These are phyloP conservation scores for carrot (Daucus carota) DNA, from an alignment of 129 eudicot genomes.

Conservation along the genomic window DNA sequence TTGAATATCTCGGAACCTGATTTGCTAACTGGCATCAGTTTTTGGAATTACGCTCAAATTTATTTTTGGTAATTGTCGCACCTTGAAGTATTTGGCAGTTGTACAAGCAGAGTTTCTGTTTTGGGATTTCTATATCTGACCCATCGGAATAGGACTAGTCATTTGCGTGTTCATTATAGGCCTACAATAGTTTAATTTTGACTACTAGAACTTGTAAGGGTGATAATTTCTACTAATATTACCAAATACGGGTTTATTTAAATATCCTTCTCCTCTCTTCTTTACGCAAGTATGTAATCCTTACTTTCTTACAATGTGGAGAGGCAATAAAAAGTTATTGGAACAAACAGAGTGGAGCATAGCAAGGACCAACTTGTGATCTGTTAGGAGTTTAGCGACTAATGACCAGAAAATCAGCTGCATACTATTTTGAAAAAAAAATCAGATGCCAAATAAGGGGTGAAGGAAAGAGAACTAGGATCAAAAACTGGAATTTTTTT, in stretches of 20 bases:
- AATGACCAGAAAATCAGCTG: neutral
- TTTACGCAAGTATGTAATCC: neutral
- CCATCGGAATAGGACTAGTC: neutral
- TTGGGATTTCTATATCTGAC: neutral
- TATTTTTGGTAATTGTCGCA: neutral
- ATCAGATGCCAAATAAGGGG: neutral
- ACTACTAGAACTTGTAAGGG: neutral
- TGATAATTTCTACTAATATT: neutral
- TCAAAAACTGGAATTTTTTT: neutral
- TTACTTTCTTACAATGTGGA: neutral
- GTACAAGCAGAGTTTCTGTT: neutral
- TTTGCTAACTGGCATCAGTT: no score
- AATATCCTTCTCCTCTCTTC: neutral
- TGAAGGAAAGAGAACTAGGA: neutral
- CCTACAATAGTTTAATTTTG: neutral
- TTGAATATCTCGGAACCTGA: neutral
- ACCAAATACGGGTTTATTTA: neutral
- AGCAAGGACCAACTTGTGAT: neutral
- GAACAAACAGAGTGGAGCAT: neutral
- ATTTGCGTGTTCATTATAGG: neutral
- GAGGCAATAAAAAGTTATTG: neutral
- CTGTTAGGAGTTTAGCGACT: neutral
- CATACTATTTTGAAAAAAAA: neutral
- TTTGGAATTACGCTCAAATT: no score
- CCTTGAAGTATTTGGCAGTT: neutral